These are phyloP conservation scores for Vitis rotundifolia DNA, from an alignment of 164 flowering plant genomes.

Conservation along the genomic window DNA sequence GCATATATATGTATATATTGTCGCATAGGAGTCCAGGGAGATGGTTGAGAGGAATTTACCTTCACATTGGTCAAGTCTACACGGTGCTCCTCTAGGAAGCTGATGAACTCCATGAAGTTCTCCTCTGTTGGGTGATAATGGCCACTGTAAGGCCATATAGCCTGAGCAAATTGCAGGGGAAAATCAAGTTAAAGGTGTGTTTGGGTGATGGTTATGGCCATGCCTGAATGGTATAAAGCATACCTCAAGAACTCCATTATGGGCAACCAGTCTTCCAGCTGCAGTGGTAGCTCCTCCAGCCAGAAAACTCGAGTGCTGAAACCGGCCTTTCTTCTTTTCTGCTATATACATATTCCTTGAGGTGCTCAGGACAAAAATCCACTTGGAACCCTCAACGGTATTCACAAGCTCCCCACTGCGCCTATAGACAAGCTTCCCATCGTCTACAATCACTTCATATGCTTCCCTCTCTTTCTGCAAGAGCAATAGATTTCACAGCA, in stretches of 20 bases:
- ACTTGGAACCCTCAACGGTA: conserved; percentile 54
- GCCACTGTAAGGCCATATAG: conserved; percentile 60
- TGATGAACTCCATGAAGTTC: conserved; percentile 42
- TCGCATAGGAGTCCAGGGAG: no score
- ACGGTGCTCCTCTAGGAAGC: conserved; percentile 43
- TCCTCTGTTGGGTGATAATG: conserved; percentile 61
- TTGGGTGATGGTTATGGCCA: neutral
- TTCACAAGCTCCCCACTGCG: conserved; percentile 39
- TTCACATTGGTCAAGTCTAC: conserved; percentile 47
- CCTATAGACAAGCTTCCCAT: conserved; percentile 63
- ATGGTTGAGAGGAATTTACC: conserved; percentile 23
- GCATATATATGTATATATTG: no score
- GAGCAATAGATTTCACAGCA: neutral
- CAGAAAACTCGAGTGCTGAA: conserved; percentile 86
- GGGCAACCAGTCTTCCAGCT: conserved; percentile 71
- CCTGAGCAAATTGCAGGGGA: conserved; percentile 21
- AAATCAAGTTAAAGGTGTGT: neutral
- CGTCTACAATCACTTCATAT: conserved; percentile 61
- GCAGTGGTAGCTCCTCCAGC: conserved; percentile 76
- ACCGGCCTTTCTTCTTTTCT: conserved; percentile 68
- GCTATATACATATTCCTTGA: conserved; percentile 61
- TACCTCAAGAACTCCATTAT: conserved; percentile 65
- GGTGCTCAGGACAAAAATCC: conserved; percentile 84
- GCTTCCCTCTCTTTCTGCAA: conserved; percentile 70
- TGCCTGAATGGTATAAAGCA: neutral